These are phyloP conservation scores for Ogataea parapolymorpha DNA, from an alignment of 805 yeast genomes.

Conservation along the genomic window DNA sequence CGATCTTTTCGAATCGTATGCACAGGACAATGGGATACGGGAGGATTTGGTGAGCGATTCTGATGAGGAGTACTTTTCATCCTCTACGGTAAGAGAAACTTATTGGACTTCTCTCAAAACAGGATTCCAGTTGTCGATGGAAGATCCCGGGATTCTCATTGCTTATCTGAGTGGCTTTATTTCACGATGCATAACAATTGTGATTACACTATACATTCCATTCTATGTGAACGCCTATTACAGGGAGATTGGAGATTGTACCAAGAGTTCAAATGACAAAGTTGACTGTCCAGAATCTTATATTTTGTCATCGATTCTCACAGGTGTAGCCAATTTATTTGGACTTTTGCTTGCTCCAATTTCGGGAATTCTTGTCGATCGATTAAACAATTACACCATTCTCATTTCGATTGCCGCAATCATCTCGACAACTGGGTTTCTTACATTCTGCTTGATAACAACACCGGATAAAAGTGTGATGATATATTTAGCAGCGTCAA, in stretches of 20 bases:
- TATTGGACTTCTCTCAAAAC: slow-evolving; percentile 41
- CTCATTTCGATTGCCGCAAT: slow-evolving; percentile 38
- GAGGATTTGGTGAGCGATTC: slow-evolving; percentile 31
- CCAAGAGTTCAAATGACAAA: slow-evolving; percentile 31
- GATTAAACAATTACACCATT: slow-evolving; percentile 28
- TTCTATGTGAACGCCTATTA: slow-evolving; percentile 57
- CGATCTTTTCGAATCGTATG: slow-evolving; percentile 32
- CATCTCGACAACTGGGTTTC: slow-evolving; percentile 43
- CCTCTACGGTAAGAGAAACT: slow-evolving; percentile 14
- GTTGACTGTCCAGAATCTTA: slow-evolving; percentile 59
- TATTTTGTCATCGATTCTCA: slow-evolving; percentile 60
- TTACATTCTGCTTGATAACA: slow-evolving; percentile 32
- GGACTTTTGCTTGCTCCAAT: slow-evolving; percentile 61
- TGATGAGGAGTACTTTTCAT: slow-evolving; percentile 14
- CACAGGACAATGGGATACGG: slow-evolving; percentile 28
- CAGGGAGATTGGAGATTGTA: slow-evolving; percentile 48
- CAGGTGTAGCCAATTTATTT: slow-evolving; percentile 62
- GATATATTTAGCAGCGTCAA: slow-evolving; percentile 37
- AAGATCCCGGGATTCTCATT: slow-evolving; percentile 45
- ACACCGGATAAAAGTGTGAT: slow-evolving; percentile 36
- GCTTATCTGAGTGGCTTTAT: slow-evolving; percentile 63
- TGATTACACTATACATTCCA: slow-evolving; percentile 59
- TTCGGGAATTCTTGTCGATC: slow-evolving; percentile 59
- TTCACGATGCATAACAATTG: slow-evolving; percentile 60
- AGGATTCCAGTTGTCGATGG: slow-evolving; percentile 47